Evolutionary conservation across 768 basidiomycete genomes (phyloP), one percentile per base, ranked within the genome.

Genomic region (Termitomyces sp.): DNA sequence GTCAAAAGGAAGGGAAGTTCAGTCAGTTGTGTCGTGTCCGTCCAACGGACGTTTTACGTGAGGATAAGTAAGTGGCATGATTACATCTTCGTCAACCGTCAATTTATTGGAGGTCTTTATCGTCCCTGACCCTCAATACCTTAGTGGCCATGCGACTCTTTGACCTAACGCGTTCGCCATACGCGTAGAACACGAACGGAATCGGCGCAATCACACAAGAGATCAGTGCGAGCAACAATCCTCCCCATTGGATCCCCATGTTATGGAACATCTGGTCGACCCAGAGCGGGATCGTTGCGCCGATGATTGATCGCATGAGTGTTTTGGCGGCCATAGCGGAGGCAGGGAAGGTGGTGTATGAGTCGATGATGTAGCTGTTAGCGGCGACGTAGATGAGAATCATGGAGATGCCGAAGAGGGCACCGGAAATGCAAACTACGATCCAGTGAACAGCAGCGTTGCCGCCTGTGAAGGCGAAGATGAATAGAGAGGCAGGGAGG

Each of bases 301-400:
- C 74, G 41, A 71, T 62, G 49, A 69, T 64, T 2, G 73, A 73
- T 5, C 75, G 71, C 61, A 75, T 60, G 46, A 76, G 60, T 12
- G 77, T 76, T 58, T 76, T 76, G 3, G 77, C 77, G 11, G 77
- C 77, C 59, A 79, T 72, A 5, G 77, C 77, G 16, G 72, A 73
- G 2, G 79, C 78, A 10, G 78, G 74, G 59, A 68, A 76, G 41
- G 63, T 59, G 57, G 67, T 68, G 67, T 74, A 76, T 14, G 70
- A 71, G 64, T 77, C 76, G 56, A 79, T 69, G 67, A 79, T 76
- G 64, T 76, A 77, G 5, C 73, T 74, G 63, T 77, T 74, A 17
- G 73, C 74, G 39, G 74, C 70, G 60, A 76, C 68, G 64, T 77
- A 78, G 59, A 77, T 61, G 56, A 76, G 63, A 60, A 75, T 72